phyloP scores from a whole-genome alignment of 2,329 filamentous ascomycete genomes.

The Cadophora luteo-olivacea region DNA sequence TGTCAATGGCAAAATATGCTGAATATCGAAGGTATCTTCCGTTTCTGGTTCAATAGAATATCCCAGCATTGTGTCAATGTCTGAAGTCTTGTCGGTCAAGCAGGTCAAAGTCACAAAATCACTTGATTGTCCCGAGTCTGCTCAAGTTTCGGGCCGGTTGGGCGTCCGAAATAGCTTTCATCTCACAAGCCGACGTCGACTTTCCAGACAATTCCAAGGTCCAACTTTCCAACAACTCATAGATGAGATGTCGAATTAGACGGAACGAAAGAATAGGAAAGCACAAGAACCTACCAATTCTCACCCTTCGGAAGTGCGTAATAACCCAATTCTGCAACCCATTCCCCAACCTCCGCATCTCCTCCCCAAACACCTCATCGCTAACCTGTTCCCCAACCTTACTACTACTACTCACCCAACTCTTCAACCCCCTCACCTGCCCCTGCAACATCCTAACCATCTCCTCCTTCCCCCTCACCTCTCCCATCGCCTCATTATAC shows the following conservation, averaged over 20 bases:
- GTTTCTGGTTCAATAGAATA: background rate
- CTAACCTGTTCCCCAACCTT: conserved; percentile 64
- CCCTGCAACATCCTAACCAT: conserved; percentile 60
- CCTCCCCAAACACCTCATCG: conserved; percentile 70
- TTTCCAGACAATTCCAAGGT: background rate
- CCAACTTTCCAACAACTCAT: background rate
- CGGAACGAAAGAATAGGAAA: background rate
- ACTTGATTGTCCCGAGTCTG: conserved; percentile 2
- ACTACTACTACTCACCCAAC: conserved; percentile 73
- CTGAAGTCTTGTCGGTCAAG: background rate
- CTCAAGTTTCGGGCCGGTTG: background rate
- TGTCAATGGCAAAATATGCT: background rate
- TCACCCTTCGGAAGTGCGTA: conserved; percentile 69
- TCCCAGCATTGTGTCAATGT: background rate
- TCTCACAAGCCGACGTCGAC: background rate
- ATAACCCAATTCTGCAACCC: conserved; percentile 79
- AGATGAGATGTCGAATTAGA: background rate
- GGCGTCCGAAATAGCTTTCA: background rate
- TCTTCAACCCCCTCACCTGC: conserved; percentile 72
- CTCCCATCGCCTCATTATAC: conserved; percentile 54
- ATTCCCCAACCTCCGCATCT: conserved; percentile 67
- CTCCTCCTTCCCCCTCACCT: conserved; percentile 58
- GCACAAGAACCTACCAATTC: conserved; percentile 49
- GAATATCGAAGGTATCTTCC: background rate
- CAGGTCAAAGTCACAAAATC: background rate